phyloP scores from a whole-genome alignment of 129 eudicot genomes.

The Chrysanthemum lavandulifolium region DNA sequence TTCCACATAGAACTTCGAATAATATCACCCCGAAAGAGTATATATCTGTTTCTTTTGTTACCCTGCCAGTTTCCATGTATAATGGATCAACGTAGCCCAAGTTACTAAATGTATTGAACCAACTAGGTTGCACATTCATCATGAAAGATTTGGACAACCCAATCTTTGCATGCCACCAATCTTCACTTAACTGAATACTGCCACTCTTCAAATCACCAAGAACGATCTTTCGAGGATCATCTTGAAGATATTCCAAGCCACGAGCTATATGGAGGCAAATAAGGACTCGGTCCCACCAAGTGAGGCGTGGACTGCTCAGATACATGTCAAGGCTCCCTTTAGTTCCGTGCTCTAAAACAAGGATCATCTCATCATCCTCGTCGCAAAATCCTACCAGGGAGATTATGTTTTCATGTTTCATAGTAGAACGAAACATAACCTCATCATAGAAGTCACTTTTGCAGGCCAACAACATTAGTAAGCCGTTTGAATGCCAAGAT shows the following conservation, averaged over 20 bases:
- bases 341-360: not conserved
- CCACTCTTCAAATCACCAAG: not conserved
- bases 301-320: not conserved
- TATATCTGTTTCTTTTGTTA: slow-evolving; percentile 8
- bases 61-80: not conserved
- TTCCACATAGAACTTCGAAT: not conserved
- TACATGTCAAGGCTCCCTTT: not conserved
- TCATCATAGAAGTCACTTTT: no score
- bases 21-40: no score
- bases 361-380: no score
- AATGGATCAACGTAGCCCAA: not conserved
- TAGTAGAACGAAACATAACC: not conserved
- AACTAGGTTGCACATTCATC: not conserved
- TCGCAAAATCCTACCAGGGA: no score
- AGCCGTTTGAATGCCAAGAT: not conserved
- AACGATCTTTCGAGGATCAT: not conserved
- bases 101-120: not conserved
- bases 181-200: not conserved
- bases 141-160: not conserved
- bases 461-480: no score
- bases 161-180: not conserved
- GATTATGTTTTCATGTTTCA: not conserved
- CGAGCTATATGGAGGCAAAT: not conserved
- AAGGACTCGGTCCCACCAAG: not conserved
- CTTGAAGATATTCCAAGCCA: not conserved